phyloP scores from a whole-genome alignment of 805 yeast genomes.

The Starmerella riodocensis region DNA sequence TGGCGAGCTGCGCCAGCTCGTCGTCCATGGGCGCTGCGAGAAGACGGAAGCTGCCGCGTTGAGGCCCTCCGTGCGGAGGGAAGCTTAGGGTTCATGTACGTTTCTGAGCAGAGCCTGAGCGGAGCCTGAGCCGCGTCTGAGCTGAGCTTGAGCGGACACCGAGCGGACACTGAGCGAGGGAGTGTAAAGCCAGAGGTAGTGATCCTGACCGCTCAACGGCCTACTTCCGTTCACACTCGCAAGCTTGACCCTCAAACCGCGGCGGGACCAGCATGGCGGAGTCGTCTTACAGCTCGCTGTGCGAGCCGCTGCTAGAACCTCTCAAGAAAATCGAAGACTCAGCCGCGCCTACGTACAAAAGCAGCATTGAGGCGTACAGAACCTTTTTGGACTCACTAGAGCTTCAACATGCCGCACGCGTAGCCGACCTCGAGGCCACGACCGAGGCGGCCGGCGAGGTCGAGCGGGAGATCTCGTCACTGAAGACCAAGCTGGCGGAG shows the following conservation, averaged over 20 bases:
- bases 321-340: not conserved
- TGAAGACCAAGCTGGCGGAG: conserved; percentile 4
- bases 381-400: conserved; percentile 6
- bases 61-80: no score
- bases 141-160: no score
- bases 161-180: no score
- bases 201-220: no score
- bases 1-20: conserved; percentile 7
- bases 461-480: not conserved
- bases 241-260: no score
- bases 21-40: no score
- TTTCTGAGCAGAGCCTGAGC: no score
- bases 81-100: no score
- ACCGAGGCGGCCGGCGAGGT: not conserved
- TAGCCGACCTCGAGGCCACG: not conserved
- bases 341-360: not conserved
- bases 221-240: no score
- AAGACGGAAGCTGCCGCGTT: no score
- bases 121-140: no score
- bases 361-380: not conserved
- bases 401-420: conserved; percentile 7
- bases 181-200: no score
- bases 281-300: conserved; percentile 4
- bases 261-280: conserved; percentile 3
- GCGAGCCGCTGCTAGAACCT: conserved; percentile 4